These are phyloP conservation scores for Asclepias syriaca DNA, from an alignment of 257 asterid species.

Conservation along the genomic window DNA sequence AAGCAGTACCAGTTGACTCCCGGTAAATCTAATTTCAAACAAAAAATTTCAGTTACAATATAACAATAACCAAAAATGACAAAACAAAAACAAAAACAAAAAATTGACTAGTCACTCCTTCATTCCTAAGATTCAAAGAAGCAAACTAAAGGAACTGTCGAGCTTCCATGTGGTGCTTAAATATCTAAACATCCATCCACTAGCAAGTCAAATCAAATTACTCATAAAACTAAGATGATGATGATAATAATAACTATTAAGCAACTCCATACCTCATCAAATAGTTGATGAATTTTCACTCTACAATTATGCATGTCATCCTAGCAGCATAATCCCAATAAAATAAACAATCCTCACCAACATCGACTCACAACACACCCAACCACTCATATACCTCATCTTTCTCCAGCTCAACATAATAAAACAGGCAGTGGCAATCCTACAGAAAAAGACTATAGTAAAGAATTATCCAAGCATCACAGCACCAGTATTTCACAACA, in stretches of 20 bases:
- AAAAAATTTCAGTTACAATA: neutral
- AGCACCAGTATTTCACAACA: neutral
- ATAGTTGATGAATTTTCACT: neutral
- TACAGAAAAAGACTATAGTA: neutral
- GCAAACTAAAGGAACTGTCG: neutral
- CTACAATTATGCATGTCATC: neutral
- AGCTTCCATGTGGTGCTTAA: neutral
- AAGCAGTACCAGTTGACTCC: constrained; percentile 81
- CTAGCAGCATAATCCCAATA: neutral
- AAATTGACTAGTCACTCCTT: neutral
- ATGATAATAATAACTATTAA: neutral
- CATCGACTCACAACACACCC: neutral
- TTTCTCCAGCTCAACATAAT: neutral
- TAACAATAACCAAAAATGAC: neutral
- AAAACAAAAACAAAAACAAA: neutral
- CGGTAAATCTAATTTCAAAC: constrained; percentile 45
- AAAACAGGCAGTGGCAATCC: neutral
- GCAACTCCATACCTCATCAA: neutral
- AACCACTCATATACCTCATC: neutral
- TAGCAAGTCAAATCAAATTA: neutral
- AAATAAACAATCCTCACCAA: neutral
- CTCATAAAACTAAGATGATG: too few species aligned
- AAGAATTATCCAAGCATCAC: neutral
- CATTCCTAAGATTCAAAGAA: neutral
- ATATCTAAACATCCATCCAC: neutral